Evolutionary conservation across 2,329 filamentous ascomycete genomes (phyloP).

Genomic region (Cladorrhinum sp.): DNA sequence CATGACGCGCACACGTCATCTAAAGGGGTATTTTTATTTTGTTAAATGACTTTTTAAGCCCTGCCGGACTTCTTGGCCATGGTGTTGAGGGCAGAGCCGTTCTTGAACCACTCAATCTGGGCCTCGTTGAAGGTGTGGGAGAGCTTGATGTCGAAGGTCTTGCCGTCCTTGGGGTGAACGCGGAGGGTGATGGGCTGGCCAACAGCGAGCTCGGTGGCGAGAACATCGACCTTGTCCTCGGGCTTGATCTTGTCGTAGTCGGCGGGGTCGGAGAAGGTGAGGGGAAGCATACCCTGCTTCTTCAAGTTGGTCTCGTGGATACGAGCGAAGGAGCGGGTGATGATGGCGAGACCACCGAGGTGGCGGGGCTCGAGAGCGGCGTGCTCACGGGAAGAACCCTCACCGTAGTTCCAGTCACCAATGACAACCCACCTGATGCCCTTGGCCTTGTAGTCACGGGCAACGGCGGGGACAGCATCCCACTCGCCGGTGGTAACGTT

Average conservation of each 20-base stretch:
- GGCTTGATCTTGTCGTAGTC: conserved; percentile 98
- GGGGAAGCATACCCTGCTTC: conserved; percentile 99
- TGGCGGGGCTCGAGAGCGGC: conserved; percentile 96
- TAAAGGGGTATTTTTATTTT: conserved; percentile 21
- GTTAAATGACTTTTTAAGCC: conserved; percentile 18
- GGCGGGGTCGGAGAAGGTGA: conserved; percentile 89
- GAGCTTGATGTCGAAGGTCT: conserved; percentile 77
- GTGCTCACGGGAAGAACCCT: conserved; percentile 96
- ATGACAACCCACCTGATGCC: conserved; percentile 95
- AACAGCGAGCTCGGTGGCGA: conserved; percentile 84
- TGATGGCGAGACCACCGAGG: conserved; percentile 94
- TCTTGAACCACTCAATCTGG: conserved; percentile 99
- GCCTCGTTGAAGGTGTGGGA: conserved; percentile 97
- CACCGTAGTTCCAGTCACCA: conserved; percentile 99
- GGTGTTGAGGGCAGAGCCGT: conserved; percentile 94
- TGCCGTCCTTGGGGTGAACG: conserved; percentile 86
- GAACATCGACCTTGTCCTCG: conserved; percentile 84
- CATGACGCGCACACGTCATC: conserved; percentile 19
- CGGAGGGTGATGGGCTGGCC: conserved; percentile 89
- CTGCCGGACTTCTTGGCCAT: conserved; percentile 96
- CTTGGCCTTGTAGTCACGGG: conserved; percentile 97
- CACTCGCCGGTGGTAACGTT: conserved; percentile 82
- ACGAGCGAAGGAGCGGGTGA: conserved; percentile 93
- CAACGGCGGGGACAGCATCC: conserved; percentile 86
- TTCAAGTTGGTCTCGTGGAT: conserved; percentile 99